Evolutionary conservation across 2,329 filamentous ascomycete genomes (phyloP).

Genomic region (Sclerotinia borealis): DNA sequence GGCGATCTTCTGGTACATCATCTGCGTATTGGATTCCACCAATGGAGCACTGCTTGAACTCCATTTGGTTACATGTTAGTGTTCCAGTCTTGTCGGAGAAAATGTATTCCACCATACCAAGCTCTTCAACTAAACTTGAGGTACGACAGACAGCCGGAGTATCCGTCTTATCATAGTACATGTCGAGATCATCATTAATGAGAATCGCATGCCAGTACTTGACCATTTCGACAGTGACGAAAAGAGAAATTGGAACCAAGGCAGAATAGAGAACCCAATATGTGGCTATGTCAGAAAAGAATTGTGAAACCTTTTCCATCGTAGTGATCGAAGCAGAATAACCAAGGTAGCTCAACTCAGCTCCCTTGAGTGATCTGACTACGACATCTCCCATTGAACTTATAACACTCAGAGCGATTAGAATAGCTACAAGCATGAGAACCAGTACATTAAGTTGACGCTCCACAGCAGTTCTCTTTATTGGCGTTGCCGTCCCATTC

Average conservation of each 20-base stretch:
- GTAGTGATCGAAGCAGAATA: slow-evolving; percentile 55
- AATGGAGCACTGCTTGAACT: slow-evolving; percentile 93
- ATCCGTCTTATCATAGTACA: slow-evolving; percentile 93
- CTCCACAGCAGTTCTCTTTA: slow-evolving; percentile 96
- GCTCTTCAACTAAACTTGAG: slow-evolving; percentile 90
- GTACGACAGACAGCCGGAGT: slow-evolving; percentile 94
- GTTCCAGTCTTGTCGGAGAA: slow-evolving; percentile 98
- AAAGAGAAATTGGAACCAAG: slow-evolving; percentile 92
- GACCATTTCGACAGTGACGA: slow-evolving; percentile 94
- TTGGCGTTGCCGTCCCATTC: slow-evolving; percentile 93
- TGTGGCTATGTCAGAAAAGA: slow-evolving; percentile 91
- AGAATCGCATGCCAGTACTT: slow-evolving; percentile 98
- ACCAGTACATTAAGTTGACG: slow-evolving; percentile 91
- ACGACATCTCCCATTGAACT: slow-evolving; percentile 89
- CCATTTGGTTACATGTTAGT: slow-evolving; percentile 97
- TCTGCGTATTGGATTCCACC: slow-evolving; percentile 91
- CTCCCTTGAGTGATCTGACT: slow-evolving; percentile 57
- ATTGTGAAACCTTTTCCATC: slow-evolving; percentile 60
- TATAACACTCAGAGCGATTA: slow-evolving; percentile 78
- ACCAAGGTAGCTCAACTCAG: slow-evolving; percentile 66
- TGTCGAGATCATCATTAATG: slow-evolving; percentile 95
- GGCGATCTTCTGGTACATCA: slow-evolving; percentile 83
- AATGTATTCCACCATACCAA: slow-evolving; percentile 97
- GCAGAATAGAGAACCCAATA: slow-evolving; percentile 99
- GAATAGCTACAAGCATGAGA: slow-evolving; percentile 77